A percentile compares a stretch with the other conserved stretches of the same genome.
Conservation (phyloP, 768 basidiomycete species). For the Mycena olivaceomarginata region DNA sequence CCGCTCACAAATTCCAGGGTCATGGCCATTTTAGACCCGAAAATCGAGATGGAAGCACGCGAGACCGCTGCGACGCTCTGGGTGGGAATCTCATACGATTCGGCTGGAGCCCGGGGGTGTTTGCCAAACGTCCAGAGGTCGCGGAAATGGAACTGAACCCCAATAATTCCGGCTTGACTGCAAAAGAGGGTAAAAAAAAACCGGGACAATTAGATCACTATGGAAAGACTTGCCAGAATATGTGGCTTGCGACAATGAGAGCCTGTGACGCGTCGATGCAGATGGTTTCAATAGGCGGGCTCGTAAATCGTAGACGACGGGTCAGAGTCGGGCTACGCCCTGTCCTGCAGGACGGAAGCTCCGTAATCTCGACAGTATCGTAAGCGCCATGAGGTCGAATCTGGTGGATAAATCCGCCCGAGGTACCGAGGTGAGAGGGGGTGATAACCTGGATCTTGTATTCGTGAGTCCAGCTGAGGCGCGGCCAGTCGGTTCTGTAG, state of each 20-base stretch:
- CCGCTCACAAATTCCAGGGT: constrained; percentile 64
- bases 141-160: constrained; percentile 71
- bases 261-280: constrained; percentile 67
- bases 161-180: constrained; percentile 62
- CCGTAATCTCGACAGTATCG: constrained; percentile 64
- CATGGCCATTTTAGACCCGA: constrained; percentile 65
- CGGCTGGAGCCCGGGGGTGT: constrained; percentile 65
- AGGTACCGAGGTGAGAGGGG: constrained; percentile 62
- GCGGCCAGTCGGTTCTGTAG: constrained; percentile 71
- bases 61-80: constrained; percentile 58
- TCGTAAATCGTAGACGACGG: constrained; percentile 66
- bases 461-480: constrained; percentile 68
- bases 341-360: constrained; percentile 70
- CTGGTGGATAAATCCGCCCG: constrained; percentile 68
- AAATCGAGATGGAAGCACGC: constrained; percentile 60
- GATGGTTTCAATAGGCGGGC: constrained; percentile 65
- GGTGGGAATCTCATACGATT: constrained; percentile 64
- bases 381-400: constrained; percentile 62
- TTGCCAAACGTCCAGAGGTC: constrained; percentile 74
- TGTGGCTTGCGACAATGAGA: constrained; percentile 65
- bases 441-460: constrained; percentile 62
- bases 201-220: not conserved
- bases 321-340: constrained; percentile 64
- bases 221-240: constrained; percentile 57
- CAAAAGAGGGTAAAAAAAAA: constrained; percentile 6